These are phyloP conservation scores for Rhizoclosmatium sp. DNA, from an alignment of 192 early-diverging fungal species.

Conservation along the genomic window DNA sequence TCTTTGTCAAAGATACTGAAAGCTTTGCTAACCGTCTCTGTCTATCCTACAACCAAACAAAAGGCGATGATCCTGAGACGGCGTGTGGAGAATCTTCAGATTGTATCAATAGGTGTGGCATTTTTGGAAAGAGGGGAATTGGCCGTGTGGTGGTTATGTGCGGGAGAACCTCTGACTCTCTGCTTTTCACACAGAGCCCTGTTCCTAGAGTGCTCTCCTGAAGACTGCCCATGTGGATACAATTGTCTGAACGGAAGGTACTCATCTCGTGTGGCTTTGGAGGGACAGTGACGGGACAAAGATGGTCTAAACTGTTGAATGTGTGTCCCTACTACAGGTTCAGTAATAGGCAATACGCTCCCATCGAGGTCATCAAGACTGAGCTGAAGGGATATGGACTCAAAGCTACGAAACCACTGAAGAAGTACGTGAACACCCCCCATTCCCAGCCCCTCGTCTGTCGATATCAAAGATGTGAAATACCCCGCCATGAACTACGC, in stretches of 20 bases:
- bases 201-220: constrained; percentile 89
- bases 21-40: not conserved
- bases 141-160: constrained; percentile 76
- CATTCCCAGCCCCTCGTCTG: not conserved
- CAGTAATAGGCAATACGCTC: constrained; percentile 82
- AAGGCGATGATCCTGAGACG: constrained; percentile 57
- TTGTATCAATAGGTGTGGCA: constrained; percentile 81
- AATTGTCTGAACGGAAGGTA: constrained; percentile 89
- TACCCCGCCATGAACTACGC: too few species aligned
- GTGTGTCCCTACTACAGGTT: constrained; percentile 64
- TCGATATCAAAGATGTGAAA: too few species aligned
- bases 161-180: constrained; percentile 68
- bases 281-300: not conserved
- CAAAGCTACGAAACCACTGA: constrained; percentile 69
- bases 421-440: constrained; percentile 57
- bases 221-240: constrained; percentile 86
- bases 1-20: not conserved
- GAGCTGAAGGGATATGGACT: constrained; percentile 96
- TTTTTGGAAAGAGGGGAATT: constrained; percentile 57
- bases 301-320: constrained; percentile 2
- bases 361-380: constrained; percentile 86
- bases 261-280: not conserved
- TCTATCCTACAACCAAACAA: not conserved
- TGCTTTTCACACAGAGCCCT: constrained; percentile 54
- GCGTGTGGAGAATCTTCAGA: constrained; percentile 90